These are phyloP conservation scores for Amauroascus niger DNA, from an alignment of 2,329 filamentous ascomycete species.

Conservation along the genomic window DNA sequence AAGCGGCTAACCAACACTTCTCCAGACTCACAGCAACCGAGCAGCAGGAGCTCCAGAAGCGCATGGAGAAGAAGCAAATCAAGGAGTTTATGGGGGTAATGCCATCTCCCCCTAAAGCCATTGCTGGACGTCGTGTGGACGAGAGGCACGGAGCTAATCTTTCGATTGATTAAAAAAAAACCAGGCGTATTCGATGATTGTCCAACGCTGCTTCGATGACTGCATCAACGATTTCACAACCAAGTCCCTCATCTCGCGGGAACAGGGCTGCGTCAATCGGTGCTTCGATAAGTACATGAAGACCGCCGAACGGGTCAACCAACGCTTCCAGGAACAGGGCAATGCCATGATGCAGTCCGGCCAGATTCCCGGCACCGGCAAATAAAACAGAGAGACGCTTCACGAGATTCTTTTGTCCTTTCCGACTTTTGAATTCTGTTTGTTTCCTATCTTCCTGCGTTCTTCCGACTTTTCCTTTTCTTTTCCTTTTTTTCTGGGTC, in stretches of 20 bases:
- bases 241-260: conserved; percentile 79
- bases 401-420: not conserved
- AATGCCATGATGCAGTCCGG: conserved; percentile 56
- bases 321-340: conserved; percentile 75
- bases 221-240: conserved; percentile 98
- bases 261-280: conserved; percentile 83
- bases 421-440: not conserved
- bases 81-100: conserved; percentile 97
- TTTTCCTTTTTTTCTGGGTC: not conserved
- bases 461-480: not conserved
- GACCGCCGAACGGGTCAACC: conserved; percentile 76
- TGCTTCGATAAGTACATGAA: conserved; percentile 97
- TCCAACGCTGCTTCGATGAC: conserved; percentile 73
- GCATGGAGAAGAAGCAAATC: conserved; percentile 97
- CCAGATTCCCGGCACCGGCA: conserved; percentile 40
- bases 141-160: conserved; percentile 14
- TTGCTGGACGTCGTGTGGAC: conserved; percentile 4
- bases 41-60: conserved; percentile 84
- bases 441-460: not conserved
- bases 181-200: conserved; percentile 57
- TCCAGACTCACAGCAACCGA: conserved; percentile 62
- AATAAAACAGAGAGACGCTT: not conserved
- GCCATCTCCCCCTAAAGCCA: conserved; percentile 5
- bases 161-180: not conserved
- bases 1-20: not conserved